Conservation (phyloP, 306 rosid genomes). For the Datisca glomerata region DNA sequence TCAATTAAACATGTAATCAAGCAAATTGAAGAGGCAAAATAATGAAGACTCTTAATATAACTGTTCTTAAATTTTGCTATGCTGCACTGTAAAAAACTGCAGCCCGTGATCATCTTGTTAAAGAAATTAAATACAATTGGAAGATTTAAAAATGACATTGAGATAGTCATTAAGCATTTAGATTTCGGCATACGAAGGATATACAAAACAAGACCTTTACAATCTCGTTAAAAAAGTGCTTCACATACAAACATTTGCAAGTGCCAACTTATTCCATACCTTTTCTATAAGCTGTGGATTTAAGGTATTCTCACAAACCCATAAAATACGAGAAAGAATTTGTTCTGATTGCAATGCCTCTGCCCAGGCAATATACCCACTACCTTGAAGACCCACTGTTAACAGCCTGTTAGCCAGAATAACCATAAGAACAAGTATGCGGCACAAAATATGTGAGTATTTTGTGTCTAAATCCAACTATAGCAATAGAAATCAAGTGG, state of each 20-base stretch:
- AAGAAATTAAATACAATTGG: no score
- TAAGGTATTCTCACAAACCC: constrained; percentile 82
- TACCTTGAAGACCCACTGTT: constrained; percentile 53
- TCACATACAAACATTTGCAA: no score
- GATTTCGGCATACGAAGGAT: no score
- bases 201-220: no score
- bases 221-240: no score
- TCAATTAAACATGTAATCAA: constrained; percentile 18
- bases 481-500: constrained; percentile 13
- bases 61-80: not conserved
- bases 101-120: no score
- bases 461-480: no score
- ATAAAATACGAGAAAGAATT: constrained; percentile 43
- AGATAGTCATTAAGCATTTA: no score
- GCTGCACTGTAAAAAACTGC: no score
- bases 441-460: not conserved
- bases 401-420: constrained; percentile 39
- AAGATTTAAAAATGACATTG: no score
- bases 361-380: constrained; percentile 46
- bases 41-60: not conserved
- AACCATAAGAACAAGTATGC: constrained; percentile 7
- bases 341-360: constrained; percentile 57
- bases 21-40: constrained; percentile 5
- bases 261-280: no score
- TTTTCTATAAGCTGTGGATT: constrained; percentile 73